phyloP scores from a whole-genome alignment of 768 basidiomycete genomes.

The Gautieria morchelliformis region DNA sequence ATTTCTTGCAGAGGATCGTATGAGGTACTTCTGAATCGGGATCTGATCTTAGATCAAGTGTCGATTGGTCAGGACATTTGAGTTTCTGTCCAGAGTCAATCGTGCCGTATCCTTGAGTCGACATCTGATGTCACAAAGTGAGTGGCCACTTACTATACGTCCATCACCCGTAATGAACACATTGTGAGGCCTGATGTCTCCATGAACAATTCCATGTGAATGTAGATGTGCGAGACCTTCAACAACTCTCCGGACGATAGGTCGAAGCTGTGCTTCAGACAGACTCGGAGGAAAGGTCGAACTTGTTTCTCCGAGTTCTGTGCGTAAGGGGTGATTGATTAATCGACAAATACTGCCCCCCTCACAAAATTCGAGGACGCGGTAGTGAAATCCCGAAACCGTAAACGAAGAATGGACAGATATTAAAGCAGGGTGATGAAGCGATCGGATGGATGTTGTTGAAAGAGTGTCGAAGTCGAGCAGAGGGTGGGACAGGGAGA shows the following conservation, averaged over 20 bases:
- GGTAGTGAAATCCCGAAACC: constrained; percentile 23
- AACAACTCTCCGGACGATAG: constrained; percentile 28
- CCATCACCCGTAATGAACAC: constrained; percentile 31
- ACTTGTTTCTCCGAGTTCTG: constrained; percentile 5
- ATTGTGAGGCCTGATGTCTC: constrained; percentile 31
- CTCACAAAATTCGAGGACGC: constrained; percentile 38
- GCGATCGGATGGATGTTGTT: constrained; percentile 13
- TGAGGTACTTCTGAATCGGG: background rate
- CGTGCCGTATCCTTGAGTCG: background rate
- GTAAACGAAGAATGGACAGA: constrained; percentile 34
- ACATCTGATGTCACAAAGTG: too few species aligned
- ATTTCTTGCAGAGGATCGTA: constrained; percentile 13
- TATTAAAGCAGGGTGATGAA: constrained; percentile 42
- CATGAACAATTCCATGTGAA: constrained; percentile 33
- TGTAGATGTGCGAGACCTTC: constrained; percentile 36
- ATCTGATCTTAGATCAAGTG: background rate
- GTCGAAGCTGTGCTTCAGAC: constrained; percentile 27
- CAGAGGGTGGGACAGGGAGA: background rate
- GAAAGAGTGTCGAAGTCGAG: background rate
- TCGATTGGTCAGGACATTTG: background rate
- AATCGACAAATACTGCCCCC: constrained; percentile 28
- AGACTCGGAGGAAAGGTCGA: constrained; percentile 13
- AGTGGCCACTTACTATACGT: constrained; percentile 27
- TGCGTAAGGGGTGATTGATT: constrained; percentile 12
- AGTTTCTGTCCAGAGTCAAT: constrained; percentile 30